Percentiles rank a stretch among this genome's conserved stretches.
phyloP scores from a whole-genome alignment of 768 basidiomycete genomes.

The Podaxis sp. region DNA sequence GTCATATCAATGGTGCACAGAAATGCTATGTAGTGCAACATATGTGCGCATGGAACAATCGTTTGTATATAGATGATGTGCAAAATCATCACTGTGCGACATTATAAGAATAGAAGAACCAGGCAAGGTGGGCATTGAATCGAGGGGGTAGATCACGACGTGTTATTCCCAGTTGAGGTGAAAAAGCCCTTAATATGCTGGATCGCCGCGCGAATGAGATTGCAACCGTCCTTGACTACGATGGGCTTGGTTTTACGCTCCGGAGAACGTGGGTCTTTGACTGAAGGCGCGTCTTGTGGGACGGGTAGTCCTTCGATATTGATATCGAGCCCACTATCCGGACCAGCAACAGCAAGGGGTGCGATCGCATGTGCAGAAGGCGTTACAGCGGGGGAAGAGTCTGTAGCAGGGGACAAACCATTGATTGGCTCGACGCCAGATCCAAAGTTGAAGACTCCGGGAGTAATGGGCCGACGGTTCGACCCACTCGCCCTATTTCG shows the following conservation, averaged over 20 bases:
- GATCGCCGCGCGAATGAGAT: constrained; percentile 37
- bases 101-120: background rate
- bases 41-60: constrained; percentile 5
- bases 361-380: constrained; percentile 42
- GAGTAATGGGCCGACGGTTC: background rate
- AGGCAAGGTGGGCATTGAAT: background rate
- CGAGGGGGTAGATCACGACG: background rate
- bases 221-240: constrained; percentile 23
- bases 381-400: constrained; percentile 26
- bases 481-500: no score
- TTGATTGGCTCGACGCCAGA: constrained; percentile 5
- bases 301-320: constrained; percentile 28
- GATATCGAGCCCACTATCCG: constrained; percentile 39
- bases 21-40: no score
- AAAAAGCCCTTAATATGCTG: constrained; percentile 36
- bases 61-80: background rate
- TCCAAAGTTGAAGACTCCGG: background rate
- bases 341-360: constrained; percentile 36
- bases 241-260: constrained; percentile 14
- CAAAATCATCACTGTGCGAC: background rate
- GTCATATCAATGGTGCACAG: background rate
- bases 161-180: constrained; percentile 13
- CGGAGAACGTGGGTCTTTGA: constrained; percentile 2
- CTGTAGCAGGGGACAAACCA: constrained; percentile 16
- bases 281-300: constrained; percentile 6